Conservation (phyloP, 2,329 filamentous ascomycete genomes). For the Calonectria pteridis region DNA sequence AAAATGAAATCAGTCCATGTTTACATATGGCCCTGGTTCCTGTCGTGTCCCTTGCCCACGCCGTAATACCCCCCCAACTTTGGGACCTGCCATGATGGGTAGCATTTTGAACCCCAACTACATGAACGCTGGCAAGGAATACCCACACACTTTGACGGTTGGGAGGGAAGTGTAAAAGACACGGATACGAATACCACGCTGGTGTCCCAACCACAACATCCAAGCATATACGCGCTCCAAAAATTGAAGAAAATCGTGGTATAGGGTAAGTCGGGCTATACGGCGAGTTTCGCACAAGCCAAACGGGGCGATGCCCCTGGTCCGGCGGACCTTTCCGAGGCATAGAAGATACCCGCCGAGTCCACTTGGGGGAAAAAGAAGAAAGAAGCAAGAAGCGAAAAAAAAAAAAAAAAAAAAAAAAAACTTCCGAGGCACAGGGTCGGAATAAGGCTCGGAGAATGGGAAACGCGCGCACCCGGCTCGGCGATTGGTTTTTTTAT, state of each 20-base stretch:
- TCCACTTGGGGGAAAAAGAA: neutral
- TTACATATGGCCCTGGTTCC: neutral
- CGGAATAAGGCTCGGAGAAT: neutral
- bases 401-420: neutral
- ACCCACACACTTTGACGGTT: neutral
- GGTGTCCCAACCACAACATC: neutral
- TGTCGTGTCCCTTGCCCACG: neutral
- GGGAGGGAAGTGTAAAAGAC: neutral
- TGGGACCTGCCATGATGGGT: neutral
- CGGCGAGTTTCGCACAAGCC: neutral
- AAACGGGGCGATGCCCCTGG: neutral
- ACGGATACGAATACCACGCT: neutral
- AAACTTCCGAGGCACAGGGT: constrained; percentile 11
- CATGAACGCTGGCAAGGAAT: neutral
- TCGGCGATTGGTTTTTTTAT: neutral
- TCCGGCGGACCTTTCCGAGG: constrained; percentile 8
- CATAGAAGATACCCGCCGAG: neutral
- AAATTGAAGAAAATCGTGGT: neutral
- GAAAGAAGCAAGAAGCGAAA: neutral
- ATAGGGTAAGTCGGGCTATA: neutral
- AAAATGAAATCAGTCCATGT: constrained; percentile 11
- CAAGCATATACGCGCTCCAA: neutral
- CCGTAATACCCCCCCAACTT: constrained; percentile 16
- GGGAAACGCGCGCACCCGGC: neutral
- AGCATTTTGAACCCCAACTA: constrained; percentile 13